Percentiles rank a stretch among this genome's conserved stretches.
Conservation (phyloP, 495 filamentous ascomycete genomes). For the Aspergillus wentii region DNA sequence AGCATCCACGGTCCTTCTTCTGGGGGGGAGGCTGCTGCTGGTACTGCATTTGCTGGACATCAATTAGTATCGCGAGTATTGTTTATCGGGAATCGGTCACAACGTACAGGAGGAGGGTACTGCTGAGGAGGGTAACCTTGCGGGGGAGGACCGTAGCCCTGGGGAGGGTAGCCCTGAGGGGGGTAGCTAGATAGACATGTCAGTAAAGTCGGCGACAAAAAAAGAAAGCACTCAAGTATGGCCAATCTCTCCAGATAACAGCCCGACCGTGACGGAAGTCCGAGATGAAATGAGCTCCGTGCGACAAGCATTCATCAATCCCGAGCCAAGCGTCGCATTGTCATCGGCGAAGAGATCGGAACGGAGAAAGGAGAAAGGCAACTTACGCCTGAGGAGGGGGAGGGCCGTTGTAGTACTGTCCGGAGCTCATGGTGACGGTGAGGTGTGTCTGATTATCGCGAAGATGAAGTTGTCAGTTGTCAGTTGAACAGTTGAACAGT, state of each 20-base stretch:
- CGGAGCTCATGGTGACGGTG: conserved; percentile 11
- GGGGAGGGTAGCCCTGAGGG: conserved; percentile 13
- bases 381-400: conserved; percentile 25
- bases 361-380: conserved; percentile 1
- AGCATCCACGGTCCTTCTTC: conserved; percentile 52
- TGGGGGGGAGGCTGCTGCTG: conserved; percentile 54
- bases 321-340: background rate
- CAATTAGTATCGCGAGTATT: conserved; percentile 2
- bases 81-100: conserved; percentile 9
- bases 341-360: background rate
- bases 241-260: too few species aligned
- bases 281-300: too few species aligned
- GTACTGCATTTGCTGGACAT: conserved; percentile 44
- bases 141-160: conserved; percentile 12
- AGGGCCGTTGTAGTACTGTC: conserved; percentile 18
- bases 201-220: too few species aligned
- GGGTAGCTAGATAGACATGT: conserved; percentile 7
- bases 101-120: conserved; percentile 21
- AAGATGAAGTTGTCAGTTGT: background rate
- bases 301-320: background rate
- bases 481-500: too few species aligned
- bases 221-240: too few species aligned
- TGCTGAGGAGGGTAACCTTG: conserved; percentile 19
- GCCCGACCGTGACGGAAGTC: too few species aligned
- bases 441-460: too few species aligned